Conservation (phyloP, 2,329 filamentous ascomycete genomes). For the Arthrinium phaeospermum region DNA sequence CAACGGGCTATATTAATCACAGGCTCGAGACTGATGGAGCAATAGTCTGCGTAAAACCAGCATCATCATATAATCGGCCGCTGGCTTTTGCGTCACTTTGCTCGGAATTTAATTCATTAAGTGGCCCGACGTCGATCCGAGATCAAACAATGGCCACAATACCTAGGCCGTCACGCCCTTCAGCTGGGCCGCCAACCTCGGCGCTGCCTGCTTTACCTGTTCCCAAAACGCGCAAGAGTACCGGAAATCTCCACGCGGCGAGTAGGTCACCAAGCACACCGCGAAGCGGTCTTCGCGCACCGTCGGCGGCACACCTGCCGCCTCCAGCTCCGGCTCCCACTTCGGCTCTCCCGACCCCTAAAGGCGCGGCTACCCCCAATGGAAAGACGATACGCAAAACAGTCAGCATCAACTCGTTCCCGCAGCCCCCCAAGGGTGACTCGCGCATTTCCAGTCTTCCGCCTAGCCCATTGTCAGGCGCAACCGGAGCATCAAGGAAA, state of each 20-base stretch:
- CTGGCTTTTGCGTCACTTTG: not conserved
- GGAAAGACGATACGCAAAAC: slow-evolving; percentile 81
- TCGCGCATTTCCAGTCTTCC: slow-evolving; percentile 65
- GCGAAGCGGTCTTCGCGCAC: slow-evolving; percentile 63
- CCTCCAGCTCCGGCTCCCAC: slow-evolving; percentile 57
- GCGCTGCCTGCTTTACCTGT: slow-evolving; percentile 77
- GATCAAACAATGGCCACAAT: slow-evolving; percentile 60
- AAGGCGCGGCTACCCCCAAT: slow-evolving; percentile 60
- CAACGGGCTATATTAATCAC: not conserved
- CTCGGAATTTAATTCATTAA: not conserved
- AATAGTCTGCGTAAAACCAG: not conserved
- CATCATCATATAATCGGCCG: not conserved
- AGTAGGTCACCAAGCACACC: slow-evolving; percentile 54
- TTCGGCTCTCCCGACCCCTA: slow-evolving; percentile 61
- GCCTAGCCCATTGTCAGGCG: slow-evolving; percentile 63
- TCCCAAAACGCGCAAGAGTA: slow-evolving; percentile 74
- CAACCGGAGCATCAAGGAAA: slow-evolving; percentile 54
- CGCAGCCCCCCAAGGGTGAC: slow-evolving; percentile 79
- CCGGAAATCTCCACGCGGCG: slow-evolving; percentile 50
- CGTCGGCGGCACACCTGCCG: slow-evolving; percentile 61
- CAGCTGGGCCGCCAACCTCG: slow-evolving; percentile 72
- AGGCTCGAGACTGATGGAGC: slow-evolving; percentile 4
- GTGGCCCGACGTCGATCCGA: not conserved
- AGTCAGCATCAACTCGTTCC: slow-evolving; percentile 93
- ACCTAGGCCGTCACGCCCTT: slow-evolving; percentile 70